These are phyloP conservation scores for Pascua sp. DNA, from an alignment of 1,284 basidiomycete species.

Conservation along the genomic window DNA sequence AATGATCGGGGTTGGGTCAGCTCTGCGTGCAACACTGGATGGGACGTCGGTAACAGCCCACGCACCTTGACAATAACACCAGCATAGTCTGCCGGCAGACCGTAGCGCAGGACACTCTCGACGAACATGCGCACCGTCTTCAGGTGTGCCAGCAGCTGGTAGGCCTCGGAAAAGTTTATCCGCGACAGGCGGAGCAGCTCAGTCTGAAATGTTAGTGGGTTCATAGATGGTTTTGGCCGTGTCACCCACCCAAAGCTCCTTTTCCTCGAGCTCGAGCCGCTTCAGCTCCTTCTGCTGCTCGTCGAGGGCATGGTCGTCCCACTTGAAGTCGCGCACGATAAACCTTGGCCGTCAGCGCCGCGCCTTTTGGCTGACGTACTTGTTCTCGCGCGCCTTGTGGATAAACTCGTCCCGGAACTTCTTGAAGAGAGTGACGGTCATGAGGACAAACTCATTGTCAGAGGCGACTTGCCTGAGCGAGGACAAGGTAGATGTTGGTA, in stretches of 20 bases:
- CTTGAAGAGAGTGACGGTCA: slow-evolving; percentile 85
- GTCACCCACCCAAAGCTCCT: slow-evolving; percentile 88
- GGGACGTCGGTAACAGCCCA: background rate
- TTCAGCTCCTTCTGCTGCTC: slow-evolving; percentile 81
- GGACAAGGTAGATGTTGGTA: background rate
- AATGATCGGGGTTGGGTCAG: background rate
- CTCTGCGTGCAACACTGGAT: background rate
- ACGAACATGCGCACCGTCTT: slow-evolving; percentile 89
- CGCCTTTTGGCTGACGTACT: slow-evolving; percentile 54
- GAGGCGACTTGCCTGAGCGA: slow-evolving; percentile 60
- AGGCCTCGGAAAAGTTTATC: slow-evolving; percentile 95
- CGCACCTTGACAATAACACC: slow-evolving; percentile 75
- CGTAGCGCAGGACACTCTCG: slow-evolving; percentile 93
- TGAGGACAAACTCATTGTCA: slow-evolving; percentile 87
- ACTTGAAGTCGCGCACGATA: slow-evolving; percentile 90
- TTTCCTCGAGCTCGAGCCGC: slow-evolving; percentile 79
- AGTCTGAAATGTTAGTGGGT: slow-evolving; percentile 57
- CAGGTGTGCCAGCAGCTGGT: slow-evolving; percentile 89
- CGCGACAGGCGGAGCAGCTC: slow-evolving; percentile 88
- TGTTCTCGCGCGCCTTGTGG: slow-evolving; percentile 93
- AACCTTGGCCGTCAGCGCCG: slow-evolving; percentile 56
- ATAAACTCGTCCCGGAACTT: slow-evolving; percentile 87
- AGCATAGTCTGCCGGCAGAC: slow-evolving; percentile 86
- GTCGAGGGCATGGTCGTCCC: slow-evolving; percentile 75
- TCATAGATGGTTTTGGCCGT: background rate